Conservation (phyloP, 148 eudicot species). For the Pharnaceum exiguum region DNA sequence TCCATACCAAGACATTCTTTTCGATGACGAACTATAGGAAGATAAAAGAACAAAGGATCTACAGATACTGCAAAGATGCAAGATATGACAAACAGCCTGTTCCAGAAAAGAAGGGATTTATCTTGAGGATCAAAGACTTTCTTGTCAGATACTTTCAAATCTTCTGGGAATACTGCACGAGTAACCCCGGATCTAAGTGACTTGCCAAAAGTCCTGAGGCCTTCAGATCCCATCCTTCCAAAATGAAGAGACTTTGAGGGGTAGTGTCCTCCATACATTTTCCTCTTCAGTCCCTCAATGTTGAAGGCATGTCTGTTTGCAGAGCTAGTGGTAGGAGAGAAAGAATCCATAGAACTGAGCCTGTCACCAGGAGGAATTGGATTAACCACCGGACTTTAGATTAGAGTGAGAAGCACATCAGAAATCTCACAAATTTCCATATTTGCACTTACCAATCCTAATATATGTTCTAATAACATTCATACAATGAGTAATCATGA, state of each 20-base stretch:
- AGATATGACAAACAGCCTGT: constrained; percentile 75
- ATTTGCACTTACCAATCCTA: too few relatives aligned
- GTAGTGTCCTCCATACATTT: constrained; percentile 22
- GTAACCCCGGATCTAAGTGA: constrained; percentile 77
- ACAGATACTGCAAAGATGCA: constrained; percentile 85
- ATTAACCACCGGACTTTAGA: neutral
- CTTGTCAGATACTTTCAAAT: constrained; percentile 80
- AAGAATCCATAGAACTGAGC: constrained; percentile 72
- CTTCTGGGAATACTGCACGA: constrained; percentile 94
- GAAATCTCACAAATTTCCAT: too few relatives aligned
- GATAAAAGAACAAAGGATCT: constrained; percentile 92
- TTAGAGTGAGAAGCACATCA: too few relatives aligned
- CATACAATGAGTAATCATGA: too few relatives aligned
- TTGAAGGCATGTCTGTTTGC: constrained; percentile 47
- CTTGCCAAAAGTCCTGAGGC: constrained; percentile 74
- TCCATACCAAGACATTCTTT: constrained; percentile 68
- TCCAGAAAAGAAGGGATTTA: constrained; percentile 77
- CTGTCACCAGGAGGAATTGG: constrained; percentile 28
- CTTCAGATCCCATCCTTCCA: constrained; percentile 66
- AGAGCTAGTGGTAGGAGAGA: constrained; percentile 35
- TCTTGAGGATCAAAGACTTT: constrained; percentile 94
- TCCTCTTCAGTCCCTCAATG: constrained; percentile 44
- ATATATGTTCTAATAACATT: too few relatives aligned
- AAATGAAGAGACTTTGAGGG: constrained; percentile 54
- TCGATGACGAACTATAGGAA: constrained; percentile 51